Evolutionary conservation across 331 rosid genomes (phyloP).

Genomic region (Acacia pycnantha): DNA sequence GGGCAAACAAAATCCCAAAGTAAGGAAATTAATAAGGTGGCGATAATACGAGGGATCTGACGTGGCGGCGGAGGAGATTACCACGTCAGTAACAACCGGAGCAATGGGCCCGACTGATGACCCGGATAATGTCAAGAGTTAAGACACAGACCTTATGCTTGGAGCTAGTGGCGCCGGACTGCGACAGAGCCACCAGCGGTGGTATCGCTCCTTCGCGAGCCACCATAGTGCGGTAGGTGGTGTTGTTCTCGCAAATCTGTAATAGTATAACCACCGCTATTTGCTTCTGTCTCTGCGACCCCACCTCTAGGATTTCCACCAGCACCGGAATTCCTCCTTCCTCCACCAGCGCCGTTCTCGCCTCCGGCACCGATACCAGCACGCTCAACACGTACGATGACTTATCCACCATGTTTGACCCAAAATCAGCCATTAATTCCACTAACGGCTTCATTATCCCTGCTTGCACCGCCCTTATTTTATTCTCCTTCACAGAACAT

Average conservation of each 20-base stretch:
- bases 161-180: constrained; percentile 76
- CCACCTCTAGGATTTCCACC: constrained; percentile 80
- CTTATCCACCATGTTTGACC: constrained; percentile 79
- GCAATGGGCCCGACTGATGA: too few relatives aligned
- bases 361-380: constrained; percentile 54
- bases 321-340: constrained; percentile 82
- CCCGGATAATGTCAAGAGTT: background rate
- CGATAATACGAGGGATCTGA: background rate
- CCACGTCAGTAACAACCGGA: constrained; percentile 38
- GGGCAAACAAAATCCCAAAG: background rate
- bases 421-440: constrained; percentile 82
- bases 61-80: constrained; percentile 33
- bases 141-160: constrained; percentile 61
- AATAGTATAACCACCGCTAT: constrained; percentile 60
- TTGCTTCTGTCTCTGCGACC: constrained; percentile 82
- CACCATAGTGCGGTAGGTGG: constrained; percentile 58
- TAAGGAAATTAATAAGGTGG: background rate
- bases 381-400: constrained; percentile 74
- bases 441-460: constrained; percentile 70
- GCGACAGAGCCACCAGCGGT: constrained; percentile 72
- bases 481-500: constrained; percentile 72
- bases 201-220: constrained; percentile 95
- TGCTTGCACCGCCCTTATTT: constrained; percentile 64
- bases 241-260: constrained; percentile 65
- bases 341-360: constrained; percentile 52